phyloP scores from a whole-genome alignment of 805 yeast species.

The Myxozyma nipponensis region DNA sequence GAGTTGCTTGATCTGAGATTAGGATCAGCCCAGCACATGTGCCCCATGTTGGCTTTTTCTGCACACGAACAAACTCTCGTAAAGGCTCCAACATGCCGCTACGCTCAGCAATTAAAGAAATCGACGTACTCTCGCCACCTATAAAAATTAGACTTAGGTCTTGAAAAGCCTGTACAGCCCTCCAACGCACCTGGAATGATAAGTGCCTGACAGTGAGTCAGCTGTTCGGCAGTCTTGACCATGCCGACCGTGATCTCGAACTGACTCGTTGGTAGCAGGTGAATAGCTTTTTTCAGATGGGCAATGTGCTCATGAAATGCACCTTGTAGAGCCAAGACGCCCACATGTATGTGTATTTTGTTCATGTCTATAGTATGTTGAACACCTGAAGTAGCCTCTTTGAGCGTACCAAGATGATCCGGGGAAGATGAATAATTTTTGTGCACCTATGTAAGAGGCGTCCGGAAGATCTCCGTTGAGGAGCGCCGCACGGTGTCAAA shows the following conservation, averaged over 20 bases:
- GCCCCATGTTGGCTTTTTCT: constrained; percentile 67
- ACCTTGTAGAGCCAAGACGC: constrained; percentile 76
- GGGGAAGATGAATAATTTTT: no score
- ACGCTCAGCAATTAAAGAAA: constrained; percentile 67
- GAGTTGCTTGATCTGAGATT: constrained; percentile 50
- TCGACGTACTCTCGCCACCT: constrained; percentile 65
- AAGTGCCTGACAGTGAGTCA: constrained; percentile 52
- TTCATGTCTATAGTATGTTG: constrained; percentile 5
- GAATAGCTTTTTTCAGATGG: constrained; percentile 43
- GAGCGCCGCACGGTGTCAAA: no score
- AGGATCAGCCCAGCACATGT: constrained; percentile 82
- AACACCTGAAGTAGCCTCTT: no score
- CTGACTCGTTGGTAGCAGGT: constrained; percentile 30
- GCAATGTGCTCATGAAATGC: constrained; percentile 68
- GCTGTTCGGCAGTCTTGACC: constrained; percentile 52
- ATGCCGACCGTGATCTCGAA: not conserved
- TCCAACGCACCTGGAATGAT: constrained; percentile 55
- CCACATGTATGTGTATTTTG: constrained; percentile 40
- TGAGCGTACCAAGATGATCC: no score
- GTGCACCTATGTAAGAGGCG: no score
- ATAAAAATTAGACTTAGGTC: not conserved
- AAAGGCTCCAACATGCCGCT: constrained; percentile 56
- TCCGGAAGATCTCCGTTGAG: no score
- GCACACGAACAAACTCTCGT: constrained; percentile 42
- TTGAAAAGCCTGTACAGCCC: not conserved